Evolutionary conservation across 164 flowering plant species (phyloP), one percentile per base, ranked within the genome.

Genomic region (Berberis thunbergii): DNA sequence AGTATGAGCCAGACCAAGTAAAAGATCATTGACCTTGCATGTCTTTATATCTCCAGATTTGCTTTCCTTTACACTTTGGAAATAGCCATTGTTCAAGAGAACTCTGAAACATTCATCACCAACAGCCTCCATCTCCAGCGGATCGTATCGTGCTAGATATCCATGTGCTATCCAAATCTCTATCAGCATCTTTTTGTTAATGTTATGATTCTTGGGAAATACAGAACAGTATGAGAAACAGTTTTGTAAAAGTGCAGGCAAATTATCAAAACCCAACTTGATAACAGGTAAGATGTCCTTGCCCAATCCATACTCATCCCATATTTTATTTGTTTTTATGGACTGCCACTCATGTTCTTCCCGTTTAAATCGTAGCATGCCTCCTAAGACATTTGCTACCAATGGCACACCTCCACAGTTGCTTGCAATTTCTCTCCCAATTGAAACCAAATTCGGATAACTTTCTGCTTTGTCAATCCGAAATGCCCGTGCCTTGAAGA

Each of bases 111-210:
- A 46, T 38, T 9, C 44, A 45, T 41, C 6, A 1, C 68, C 68
- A 56, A 57, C 12, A 57, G 57, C 68, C 45, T 65, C 68, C 54
- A 57, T 39, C 12, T 43, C 40, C 2, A 10, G 4, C 7, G 6
- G 53, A 49, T 11, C 38, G 4, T 9, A 12, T 46, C 55, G 42
- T 3, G 12, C 41, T 45, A 74, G 59, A 59, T 67, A 70, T 2
- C 77, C 77, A 42, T 73, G 70, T 4, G 76, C 73, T n/a, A 70
- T 65, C 72, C 60, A 74, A 7, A 78, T 41, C 13, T 63, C 49
- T 2, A 68, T 58, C 39, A 80, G 52, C 4, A 43, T 57, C 2
- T 63, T 62, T 4, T 54, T 63, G 1, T 55, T 12, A 55, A 73
- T 57, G 26, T 59, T 40, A 44, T 43, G 56, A 52, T 61, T 63